Evolutionary conservation across 2,329 filamentous ascomycete genomes (phyloP).

Genomic region (Claviceps sp.): DNA sequence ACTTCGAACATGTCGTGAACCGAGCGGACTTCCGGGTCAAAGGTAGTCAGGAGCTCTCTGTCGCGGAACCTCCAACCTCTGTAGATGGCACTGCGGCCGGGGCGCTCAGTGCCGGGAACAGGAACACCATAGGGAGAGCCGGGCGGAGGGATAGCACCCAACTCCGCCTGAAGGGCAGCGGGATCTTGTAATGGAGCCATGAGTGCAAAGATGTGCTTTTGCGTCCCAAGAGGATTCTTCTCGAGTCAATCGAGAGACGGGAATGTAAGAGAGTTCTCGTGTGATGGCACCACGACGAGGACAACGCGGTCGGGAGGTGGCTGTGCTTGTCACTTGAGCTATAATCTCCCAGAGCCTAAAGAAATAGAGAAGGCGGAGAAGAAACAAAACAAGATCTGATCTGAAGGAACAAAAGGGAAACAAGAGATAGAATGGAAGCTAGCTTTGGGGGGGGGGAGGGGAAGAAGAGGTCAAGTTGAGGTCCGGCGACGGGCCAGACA

Average conservation of each 20-base stretch:
- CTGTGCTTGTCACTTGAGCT: too few relatives aligned
- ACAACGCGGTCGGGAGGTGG: too few relatives aligned
- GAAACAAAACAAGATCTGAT: neutral
- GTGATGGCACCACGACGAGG: too few relatives aligned
- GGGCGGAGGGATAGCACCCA: slow-evolving; percentile 51
- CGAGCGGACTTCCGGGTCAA: slow-evolving; percentile 59
- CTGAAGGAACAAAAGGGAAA: neutral
- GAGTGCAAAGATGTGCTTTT: neutral
- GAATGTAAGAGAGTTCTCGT: neutral
- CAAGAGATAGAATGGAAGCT: neutral
- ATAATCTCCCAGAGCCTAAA: too few relatives aligned
- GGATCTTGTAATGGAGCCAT: slow-evolving; percentile 22
- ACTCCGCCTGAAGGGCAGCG: slow-evolving; percentile 33
- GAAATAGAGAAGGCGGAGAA: neutral
- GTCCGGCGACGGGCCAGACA: neutral
- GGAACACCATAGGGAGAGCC: slow-evolving; percentile 68
- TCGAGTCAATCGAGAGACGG: slow-evolving; percentile 1
- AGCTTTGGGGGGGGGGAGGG: neutral
- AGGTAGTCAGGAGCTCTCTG: slow-evolving; percentile 53
- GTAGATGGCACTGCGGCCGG: slow-evolving; percentile 65
- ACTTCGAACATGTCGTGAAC: slow-evolving; percentile 71
- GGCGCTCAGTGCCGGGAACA: slow-evolving; percentile 59
- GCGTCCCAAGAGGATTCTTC: slow-evolving; percentile 1
- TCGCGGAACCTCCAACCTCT: slow-evolving; percentile 70
- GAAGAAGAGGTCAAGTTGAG: neutral